Conservation (phyloP, 2,329 filamentous ascomycete species). For the Fusarium sororula region DNA sequence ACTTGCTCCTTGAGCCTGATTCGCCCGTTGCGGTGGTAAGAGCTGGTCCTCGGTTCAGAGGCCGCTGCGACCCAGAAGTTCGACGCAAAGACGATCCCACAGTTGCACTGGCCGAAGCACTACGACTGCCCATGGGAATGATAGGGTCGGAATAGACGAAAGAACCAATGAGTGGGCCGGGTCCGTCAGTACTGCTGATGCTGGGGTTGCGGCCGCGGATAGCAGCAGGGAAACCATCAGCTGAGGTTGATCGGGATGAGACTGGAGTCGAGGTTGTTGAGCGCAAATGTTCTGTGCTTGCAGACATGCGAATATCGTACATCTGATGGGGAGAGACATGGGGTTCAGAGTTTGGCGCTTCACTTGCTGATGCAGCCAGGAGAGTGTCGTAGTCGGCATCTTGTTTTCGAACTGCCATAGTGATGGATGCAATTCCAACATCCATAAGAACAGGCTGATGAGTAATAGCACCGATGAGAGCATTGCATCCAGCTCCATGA, state of each 20-base stretch:
- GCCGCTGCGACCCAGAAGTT: constrained; percentile 44
- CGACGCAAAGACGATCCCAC: constrained; percentile 42
- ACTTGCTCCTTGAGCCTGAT: constrained; percentile 33
- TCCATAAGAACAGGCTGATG: constrained; percentile 92
- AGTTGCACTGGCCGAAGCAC: constrained; percentile 55
- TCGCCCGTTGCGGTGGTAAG: constrained; percentile 27
- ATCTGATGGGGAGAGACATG: constrained; percentile 63
- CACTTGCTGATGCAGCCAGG: constrained; percentile 41
- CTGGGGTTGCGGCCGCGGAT: constrained; percentile 40
- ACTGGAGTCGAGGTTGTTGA: constrained; percentile 50
- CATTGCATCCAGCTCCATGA: constrained; percentile 96
- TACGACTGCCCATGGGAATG: constrained; percentile 53
- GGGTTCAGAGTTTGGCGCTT: constrained; percentile 37
- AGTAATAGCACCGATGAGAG: constrained; percentile 89
- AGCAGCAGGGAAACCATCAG: constrained; percentile 39
- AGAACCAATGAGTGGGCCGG: constrained; percentile 46
- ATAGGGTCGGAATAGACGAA: constrained; percentile 55
- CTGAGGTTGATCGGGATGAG: constrained; percentile 45
- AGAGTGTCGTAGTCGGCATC: constrained; percentile 51
- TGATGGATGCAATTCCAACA: constrained; percentile 88
- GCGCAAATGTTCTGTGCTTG: constrained; percentile 77
- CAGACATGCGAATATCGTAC: constrained; percentile 80
- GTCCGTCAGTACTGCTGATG: constrained; percentile 31
- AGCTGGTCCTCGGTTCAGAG: constrained; percentile 29
- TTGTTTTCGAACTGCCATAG: constrained; percentile 78